phyloP scores from a whole-genome alignment of 1,139 yeast species.

The Martiniozyma asiatica region DNA sequence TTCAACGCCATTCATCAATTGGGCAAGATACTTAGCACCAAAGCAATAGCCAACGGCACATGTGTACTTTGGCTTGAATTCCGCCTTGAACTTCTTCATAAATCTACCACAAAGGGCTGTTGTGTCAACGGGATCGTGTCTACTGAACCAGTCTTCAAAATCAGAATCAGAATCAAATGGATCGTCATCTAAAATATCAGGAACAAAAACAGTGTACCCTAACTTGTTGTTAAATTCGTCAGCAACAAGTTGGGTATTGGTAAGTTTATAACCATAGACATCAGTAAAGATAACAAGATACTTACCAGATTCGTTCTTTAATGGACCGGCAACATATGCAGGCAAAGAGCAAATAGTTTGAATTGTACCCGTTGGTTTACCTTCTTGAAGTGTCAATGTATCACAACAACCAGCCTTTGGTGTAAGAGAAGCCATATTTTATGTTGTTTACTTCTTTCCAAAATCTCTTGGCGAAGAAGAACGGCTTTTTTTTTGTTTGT shows the following conservation, averaged over 20 bases:
- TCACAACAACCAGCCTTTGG: slow-evolving; percentile 38
- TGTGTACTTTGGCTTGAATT: slow-evolving; percentile 26
- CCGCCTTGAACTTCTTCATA: slow-evolving; percentile 27
- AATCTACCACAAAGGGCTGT: slow-evolving; percentile 31
- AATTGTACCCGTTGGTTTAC: slow-evolving; percentile 35
- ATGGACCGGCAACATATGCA: slow-evolving; percentile 44
- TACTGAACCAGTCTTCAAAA: slow-evolving; percentile 38
- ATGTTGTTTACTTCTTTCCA: too few relatives aligned
- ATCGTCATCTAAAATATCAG: slow-evolving; percentile 62
- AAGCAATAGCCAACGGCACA: slow-evolving; percentile 72
- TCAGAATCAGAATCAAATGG: slow-evolving; percentile 23
- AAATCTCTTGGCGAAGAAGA: too few relatives aligned
- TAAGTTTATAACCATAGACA: slow-evolving; percentile 46
- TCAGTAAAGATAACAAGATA: slow-evolving; percentile 57
- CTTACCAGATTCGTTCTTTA: slow-evolving; percentile 24
- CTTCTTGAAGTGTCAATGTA: slow-evolving; percentile 31
- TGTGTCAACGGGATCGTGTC: slow-evolving; percentile 40
- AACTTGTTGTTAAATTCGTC: slow-evolving; percentile 49
- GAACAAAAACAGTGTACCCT: slow-evolving; percentile 58
- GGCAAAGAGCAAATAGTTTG: slow-evolving; percentile 33
- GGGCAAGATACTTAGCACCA: slow-evolving; percentile 63
- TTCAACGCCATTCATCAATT: slow-evolving; percentile 35
- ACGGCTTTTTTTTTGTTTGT: too few relatives aligned
- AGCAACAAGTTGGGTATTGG: slow-evolving; percentile 52
- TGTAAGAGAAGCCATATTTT: slow-evolving; percentile 11